Evolutionary conservation across 148 eudicot species (phyloP), one percentile per base, ranked within the genome.

Genomic region (Spergularia marina): DNA sequence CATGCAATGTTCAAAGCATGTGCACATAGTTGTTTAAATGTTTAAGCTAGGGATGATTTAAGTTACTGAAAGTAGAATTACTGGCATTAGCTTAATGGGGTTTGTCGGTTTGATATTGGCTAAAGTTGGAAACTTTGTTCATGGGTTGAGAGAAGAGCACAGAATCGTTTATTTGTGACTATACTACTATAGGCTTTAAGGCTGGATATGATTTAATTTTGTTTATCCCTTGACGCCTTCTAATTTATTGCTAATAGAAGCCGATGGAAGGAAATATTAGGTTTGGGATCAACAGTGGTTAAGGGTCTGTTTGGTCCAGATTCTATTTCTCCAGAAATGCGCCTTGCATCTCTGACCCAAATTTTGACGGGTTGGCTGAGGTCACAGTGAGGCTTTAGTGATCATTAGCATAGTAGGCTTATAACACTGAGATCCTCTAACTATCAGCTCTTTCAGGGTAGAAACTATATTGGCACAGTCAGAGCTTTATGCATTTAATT

Each of bases 121-220:
- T 15, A 62, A 62, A 62, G 66, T 12, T 62, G 16, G 66, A 62
- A 62, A 62, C 40, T 62, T 62, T 30, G 66, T 62, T 62, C 10
- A 25, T 62, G 66, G 66, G 66, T 62, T 62, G 41, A 62, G 34
- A 17, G 17, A 0, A 13, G 34, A 2, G 0, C 17, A 5, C 34
- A 3, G 5, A 15, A 62, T 13, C 36, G 1, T 62, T 12, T 12
- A 14, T 6, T 7, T 40, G 14, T 62, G 66, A 30, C 36, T n/a
- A n/a, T n/a, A n/a, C n/a, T n/a, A n/a, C n/a, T n/a, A n/a, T n/a
- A 62, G 66, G 66, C 66, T 62, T 44, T 12, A 30, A 30, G 44
- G n/a, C n/a, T 1, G 17, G 41, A 62, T 30, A 34, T 23, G 12
- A 60, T 21, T 23, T 60, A 10, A 13, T 21, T 21, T 23, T 21